Conservation (phyloP, 2,329 filamentous ascomycete species). For the Clonostachys rhizophaga region DNA sequence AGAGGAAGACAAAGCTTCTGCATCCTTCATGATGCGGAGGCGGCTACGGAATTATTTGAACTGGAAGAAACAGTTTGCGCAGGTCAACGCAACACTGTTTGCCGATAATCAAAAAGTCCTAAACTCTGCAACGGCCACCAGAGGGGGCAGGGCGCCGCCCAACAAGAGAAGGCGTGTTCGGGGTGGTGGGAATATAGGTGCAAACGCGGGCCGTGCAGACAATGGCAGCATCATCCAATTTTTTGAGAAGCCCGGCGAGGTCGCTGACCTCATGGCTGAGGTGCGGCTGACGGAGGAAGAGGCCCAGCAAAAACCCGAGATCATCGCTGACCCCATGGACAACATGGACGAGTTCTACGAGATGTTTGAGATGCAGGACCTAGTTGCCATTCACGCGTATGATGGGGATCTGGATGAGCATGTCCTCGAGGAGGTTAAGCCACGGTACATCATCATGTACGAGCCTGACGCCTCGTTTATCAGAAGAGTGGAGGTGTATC, state of each 20-base stretch:
- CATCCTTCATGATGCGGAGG: conserved; percentile 82
- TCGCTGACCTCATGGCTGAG: conserved; percentile 77
- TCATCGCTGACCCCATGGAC: conserved; percentile 73
- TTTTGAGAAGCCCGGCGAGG: conserved; percentile 79
- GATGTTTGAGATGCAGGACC: conserved; percentile 84
- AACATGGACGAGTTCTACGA: conserved; percentile 92
- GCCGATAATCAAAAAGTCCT: conserved; percentile 75
- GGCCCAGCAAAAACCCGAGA: conserved; percentile 68
- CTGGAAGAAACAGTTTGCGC: conserved; percentile 88
- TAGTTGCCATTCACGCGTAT: conserved; percentile 88
- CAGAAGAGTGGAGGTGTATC: conserved; percentile 88
- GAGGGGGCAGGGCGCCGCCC: conserved; percentile 60
- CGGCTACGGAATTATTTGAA: conserved; percentile 80
- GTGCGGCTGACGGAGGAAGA: conserved; percentile 78
- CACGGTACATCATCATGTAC: conserved; percentile 97
- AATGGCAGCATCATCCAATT: conserved; percentile 72
- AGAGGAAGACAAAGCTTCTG: conserved; percentile 63
- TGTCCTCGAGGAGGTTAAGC: conserved; percentile 89
- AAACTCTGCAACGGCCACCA: conserved; percentile 47
- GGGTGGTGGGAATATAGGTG: conserved; percentile 64
- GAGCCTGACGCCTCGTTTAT: conserved; percentile 95
- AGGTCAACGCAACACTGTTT: conserved; percentile 76
- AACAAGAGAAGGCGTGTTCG: conserved; percentile 85
- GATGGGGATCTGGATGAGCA: conserved; percentile 95
- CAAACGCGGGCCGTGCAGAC: conserved; percentile 54